Evolutionary conservation across 176 grass and related monocot genomes (phyloP), one percentile per base, ranked within the genome.

Genomic region (Metroxylon sagu): DNA sequence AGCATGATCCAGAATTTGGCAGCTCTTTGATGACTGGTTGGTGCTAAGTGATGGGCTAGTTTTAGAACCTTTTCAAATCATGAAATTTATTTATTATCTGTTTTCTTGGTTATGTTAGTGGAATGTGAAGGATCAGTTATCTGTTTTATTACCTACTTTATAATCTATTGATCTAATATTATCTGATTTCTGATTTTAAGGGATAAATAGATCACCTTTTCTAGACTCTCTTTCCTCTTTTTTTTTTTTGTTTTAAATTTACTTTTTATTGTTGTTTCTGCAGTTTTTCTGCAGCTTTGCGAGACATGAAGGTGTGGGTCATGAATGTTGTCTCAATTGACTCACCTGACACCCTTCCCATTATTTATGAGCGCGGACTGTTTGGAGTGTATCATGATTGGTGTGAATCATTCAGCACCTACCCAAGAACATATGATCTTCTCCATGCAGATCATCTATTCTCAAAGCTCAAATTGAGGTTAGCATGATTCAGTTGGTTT

Each of bases 351-450:
- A 99, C 94, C 4, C 82, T 99, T 71, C 85, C 94, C 52, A 85
- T 99, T 73, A 83, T 99, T 68, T 99, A 93, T 79, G 88, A 93
- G 88, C 82, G 94, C 50, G 94, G 94, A n/a, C 75, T 99, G 59
- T 86, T 99, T 67, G 94, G 94, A 69, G 93, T 99, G 71, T 99
- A 99, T 50, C 94, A 99, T 71, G 88, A 99, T 75, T 99, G 94
- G 94, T 99, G 94, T 16, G 85, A 99, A 66, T 93, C 88, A 75
- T 99, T 99, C 76, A 99, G 94, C 76, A 93, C 94, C 29, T 99
- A 93, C 69, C 94, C 94, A 5, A 89, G 94, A 81, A 76, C 85
- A 51, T 99, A 89, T 25, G 88, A 99, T 60, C 94, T 99, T 76
- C 74, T 99, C 50, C 94, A 99, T 2, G 88, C 88, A 3, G 94